Percentiles rank a stretch among this genome's conserved stretches.
Conservation (phyloP, 2,329 filamentous ascomycete species). For the Penicillium freii region DNA sequence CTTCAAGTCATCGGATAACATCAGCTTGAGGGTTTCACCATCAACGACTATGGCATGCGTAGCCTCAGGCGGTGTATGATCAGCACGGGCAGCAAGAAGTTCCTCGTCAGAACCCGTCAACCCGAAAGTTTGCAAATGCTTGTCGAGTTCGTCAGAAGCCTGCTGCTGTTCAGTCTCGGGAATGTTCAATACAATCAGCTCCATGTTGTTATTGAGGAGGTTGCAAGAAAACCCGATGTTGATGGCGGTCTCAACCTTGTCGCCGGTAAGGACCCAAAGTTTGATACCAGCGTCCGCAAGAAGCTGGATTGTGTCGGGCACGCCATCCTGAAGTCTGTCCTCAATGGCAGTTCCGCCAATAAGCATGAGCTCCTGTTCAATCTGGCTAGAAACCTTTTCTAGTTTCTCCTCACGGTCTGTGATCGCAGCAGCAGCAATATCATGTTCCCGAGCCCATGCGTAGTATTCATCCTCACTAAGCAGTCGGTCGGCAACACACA, state of each 20-base stretch:
- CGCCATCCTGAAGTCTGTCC: constrained; percentile 92
- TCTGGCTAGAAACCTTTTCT: constrained; percentile 82
- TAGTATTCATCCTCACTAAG: constrained; percentile 80
- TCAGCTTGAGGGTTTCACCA: constrained; percentile 86
- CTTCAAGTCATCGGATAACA: constrained; percentile 75
- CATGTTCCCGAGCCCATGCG: constrained; percentile 81
- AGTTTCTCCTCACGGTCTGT: constrained; percentile 88
- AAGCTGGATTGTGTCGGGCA: constrained; percentile 90
- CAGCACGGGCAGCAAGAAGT: constrained; percentile 71
- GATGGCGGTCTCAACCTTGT: constrained; percentile 99
- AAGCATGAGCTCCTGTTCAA: constrained; percentile 84
- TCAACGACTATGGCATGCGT: constrained; percentile 95
- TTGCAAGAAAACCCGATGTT: constrained; percentile 99
- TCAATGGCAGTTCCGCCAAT: constrained; percentile 96
- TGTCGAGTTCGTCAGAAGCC: constrained; percentile 70
- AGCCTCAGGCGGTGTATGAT: constrained; percentile 79
- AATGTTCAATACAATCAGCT: constrained; percentile 84
- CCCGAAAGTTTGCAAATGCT: constrained; percentile 68
- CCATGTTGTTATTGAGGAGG: constrained; percentile 95
- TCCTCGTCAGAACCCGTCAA: constrained; percentile 85
- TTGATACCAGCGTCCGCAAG: constrained; percentile 94
- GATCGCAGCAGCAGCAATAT: constrained; percentile 79
- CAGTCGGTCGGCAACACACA: constrained; percentile 85
- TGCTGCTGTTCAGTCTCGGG: constrained; percentile 67
- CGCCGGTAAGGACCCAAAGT: constrained; percentile 95